phyloP scores from a whole-genome alignment of 257 asterid species.

The Lithospermum erythrorhizon region DNA sequence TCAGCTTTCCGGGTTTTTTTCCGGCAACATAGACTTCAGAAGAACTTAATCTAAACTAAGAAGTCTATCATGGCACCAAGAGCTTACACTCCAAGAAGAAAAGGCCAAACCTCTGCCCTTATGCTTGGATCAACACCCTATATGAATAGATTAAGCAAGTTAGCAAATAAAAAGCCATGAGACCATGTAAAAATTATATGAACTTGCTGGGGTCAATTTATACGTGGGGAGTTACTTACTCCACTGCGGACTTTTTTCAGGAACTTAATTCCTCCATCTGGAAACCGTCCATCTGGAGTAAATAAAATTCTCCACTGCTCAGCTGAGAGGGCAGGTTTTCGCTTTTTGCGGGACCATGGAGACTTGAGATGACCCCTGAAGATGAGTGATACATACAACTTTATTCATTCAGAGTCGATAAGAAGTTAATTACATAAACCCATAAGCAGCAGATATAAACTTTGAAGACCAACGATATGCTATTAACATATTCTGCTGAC shows the following conservation, averaged over 20 bases:
- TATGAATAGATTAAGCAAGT: background rate
- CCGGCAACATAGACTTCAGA: background rate
- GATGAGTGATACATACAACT: conserved; percentile 8
- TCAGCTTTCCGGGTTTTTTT: background rate
- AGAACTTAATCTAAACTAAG: background rate
- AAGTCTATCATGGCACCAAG: background rate
- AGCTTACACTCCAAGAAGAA: conserved; percentile 96
- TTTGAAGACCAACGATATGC: background rate
- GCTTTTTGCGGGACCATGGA: conserved; percentile 90
- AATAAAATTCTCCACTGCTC: conserved; percentile 70
- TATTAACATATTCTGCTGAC: no score
- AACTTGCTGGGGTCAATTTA: background rate
- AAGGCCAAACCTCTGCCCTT: conserved; percentile 91
- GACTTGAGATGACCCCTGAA: conserved; percentile 75
- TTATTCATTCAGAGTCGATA: conserved; percentile 14
- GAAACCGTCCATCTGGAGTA: conserved; percentile 74
- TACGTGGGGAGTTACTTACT: conserved; percentile 32
- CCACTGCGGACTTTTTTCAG: conserved; percentile 95
- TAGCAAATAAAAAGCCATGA: background rate
- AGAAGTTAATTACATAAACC: background rate
- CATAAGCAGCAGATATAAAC: background rate
- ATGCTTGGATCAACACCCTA: conserved; percentile 94
- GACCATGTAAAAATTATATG: background rate
- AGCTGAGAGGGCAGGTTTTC: conserved; percentile 65
- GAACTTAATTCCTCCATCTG: conserved; percentile 66